Evolutionary conservation across 2,329 filamentous ascomycete genomes (phyloP).

Genomic region (Rhytidhysteron rufulum): DNA sequence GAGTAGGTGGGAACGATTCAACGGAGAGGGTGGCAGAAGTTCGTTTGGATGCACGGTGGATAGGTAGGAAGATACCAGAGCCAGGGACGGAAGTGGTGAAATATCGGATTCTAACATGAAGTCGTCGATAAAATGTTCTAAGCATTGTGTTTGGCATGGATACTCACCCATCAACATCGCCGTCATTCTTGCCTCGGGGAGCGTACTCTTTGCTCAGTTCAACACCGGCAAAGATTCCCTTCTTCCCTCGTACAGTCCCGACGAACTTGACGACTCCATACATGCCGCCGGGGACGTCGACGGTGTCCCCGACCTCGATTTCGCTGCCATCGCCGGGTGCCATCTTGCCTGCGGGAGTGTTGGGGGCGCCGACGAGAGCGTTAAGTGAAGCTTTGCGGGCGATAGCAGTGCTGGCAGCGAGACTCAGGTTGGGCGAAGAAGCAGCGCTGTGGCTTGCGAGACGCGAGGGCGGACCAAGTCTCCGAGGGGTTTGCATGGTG

Average conservation of each 20-base stretch:
- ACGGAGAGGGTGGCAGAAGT: slow-evolving; percentile 53
- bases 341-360: slow-evolving; percentile 40
- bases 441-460: slow-evolving; percentile 36
- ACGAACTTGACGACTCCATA: slow-evolving; percentile 84
- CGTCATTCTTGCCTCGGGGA: slow-evolving; percentile 84
- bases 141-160: too few relatives aligned
- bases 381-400: slow-evolving; percentile 69
- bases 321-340: slow-evolving; percentile 45
- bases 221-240: slow-evolving; percentile 86
- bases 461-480: slow-evolving; percentile 30
- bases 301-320: slow-evolving; percentile 73
- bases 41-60: slow-evolving; percentile 72
- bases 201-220: slow-evolving; percentile 82
- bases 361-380: slow-evolving; percentile 57
- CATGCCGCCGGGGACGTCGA: slow-evolving; percentile 94
- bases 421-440: slow-evolving; percentile 41
- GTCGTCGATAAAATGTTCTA: slow-evolving; percentile 3
- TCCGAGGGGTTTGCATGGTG: slow-evolving; percentile 40
- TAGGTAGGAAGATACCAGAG: slow-evolving; percentile 88
- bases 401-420: slow-evolving; percentile 44
- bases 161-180: slow-evolving; percentile 87
- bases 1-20: slow-evolving; percentile 60
- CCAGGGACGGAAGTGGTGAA: slow-evolving; percentile 75
- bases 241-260: slow-evolving; percentile 81
- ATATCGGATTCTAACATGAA: slow-evolving; percentile 56